phyloP scores from a whole-genome alignment of 148 eudicot genomes.

The Talinum fruticosum region DNA sequence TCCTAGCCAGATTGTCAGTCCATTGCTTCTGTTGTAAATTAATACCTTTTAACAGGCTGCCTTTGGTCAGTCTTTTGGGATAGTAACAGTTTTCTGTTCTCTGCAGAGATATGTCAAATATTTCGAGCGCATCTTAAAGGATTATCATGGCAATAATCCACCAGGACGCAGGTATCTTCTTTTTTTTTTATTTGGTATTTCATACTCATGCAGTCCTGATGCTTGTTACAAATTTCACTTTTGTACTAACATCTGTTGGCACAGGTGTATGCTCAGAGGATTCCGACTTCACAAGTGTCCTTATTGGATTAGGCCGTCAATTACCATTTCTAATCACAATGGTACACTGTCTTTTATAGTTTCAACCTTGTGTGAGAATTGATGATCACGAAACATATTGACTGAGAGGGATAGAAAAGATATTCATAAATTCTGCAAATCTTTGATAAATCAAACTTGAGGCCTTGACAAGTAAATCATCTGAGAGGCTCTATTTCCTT shows the following conservation, averaged over 20 bases:
- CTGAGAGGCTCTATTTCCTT: too few species aligned
- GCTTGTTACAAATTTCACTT: conserved; percentile 12
- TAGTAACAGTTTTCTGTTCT: conserved; percentile 16
- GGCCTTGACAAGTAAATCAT: too few species aligned
- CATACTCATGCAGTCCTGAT: conserved; percentile 10
- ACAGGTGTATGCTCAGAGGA: conserved; percentile 97
- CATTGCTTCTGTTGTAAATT: conserved; percentile 11
- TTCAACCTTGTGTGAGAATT: neutral
- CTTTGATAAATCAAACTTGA: too few species aligned
- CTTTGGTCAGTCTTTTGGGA: neutral
- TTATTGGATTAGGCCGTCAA: conserved; percentile 94
- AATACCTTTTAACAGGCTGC: neutral
- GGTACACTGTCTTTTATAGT: conserved; percentile 38
- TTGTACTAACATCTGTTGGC: conserved; percentile 28
- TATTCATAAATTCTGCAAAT: too few species aligned
- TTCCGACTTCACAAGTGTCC: conserved; percentile 89
- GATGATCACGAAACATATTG: neutral
- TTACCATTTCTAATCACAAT: conserved; percentile 73
- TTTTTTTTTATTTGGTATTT: too few species aligned
- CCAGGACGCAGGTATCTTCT: conserved; percentile 70
- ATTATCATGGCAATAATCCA: conserved; percentile 59
- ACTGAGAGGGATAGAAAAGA: neutral
- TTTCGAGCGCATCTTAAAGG: conserved; percentile 62
- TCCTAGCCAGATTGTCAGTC: conserved; percentile 94
- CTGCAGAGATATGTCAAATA: conserved; percentile 86